Percentiles rank a stretch among this genome's conserved stretches.
These are phyloP conservation scores for Mortierella sp. DNA, from an alignment of 371 early-diverging fungal genomes.

Conservation along the genomic window DNA sequence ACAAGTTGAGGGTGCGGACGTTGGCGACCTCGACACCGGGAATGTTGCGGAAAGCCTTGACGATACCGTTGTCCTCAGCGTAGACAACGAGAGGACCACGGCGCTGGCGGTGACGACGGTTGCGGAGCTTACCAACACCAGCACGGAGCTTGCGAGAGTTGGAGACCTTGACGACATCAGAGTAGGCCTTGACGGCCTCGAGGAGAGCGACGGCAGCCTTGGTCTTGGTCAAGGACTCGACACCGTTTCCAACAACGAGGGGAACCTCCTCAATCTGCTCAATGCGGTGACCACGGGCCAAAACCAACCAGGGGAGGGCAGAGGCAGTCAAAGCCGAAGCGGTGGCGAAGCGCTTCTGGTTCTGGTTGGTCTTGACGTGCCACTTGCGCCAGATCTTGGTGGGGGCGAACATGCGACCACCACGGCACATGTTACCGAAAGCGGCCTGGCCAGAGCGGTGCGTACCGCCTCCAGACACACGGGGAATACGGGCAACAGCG, in stretches of 20 bases:
- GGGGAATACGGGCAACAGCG: conserved; percentile 99
- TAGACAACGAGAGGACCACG: conserved; percentile 99
- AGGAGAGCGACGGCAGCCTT: conserved; percentile 96
- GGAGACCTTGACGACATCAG: conserved; percentile 98
- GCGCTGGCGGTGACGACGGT: conserved; percentile 98
- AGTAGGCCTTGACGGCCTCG: conserved; percentile 93
- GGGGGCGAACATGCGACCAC: conserved; percentile 99
- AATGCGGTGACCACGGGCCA: conserved; percentile 99
- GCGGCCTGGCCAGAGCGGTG: conserved; percentile 99
- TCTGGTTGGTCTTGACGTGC: conserved; percentile 98
- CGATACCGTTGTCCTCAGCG: conserved; percentile 95
- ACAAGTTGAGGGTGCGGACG: conserved; percentile 96
- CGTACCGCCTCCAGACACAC: conserved; percentile 99
- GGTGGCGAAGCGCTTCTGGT: conserved; percentile 98
- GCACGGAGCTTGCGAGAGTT: conserved; percentile 97
- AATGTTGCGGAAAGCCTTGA: conserved; percentile 99
- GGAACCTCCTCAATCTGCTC: conserved; percentile 97
- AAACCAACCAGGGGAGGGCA: conserved; percentile 95
- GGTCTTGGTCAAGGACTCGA: conserved; percentile 94
- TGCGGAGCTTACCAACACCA: conserved; percentile 99
- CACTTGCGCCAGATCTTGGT: conserved; percentile 99
- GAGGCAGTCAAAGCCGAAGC: conserved; percentile 99
- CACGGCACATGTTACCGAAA: conserved; percentile 99
- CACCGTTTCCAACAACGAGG: conserved; percentile 89
- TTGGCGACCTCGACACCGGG: conserved; percentile 98